These are phyloP conservation scores for Sclerotinia minor DNA, from an alignment of 2,329 filamentous ascomycete species.

Conservation along the genomic window DNA sequence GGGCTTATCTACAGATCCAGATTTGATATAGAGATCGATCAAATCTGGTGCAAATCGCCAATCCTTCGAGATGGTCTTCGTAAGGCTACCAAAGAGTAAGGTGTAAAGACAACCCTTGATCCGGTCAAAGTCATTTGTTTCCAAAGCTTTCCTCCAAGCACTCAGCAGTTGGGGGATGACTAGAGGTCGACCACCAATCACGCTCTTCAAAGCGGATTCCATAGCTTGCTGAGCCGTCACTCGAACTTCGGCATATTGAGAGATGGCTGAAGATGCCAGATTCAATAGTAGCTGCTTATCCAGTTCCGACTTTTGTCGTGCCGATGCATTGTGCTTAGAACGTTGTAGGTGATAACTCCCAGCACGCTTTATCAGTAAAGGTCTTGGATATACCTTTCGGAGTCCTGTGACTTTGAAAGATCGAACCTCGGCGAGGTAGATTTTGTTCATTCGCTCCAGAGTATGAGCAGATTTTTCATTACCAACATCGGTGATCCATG, in stretches of 20 bases:
- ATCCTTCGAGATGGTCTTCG: constrained; percentile 84
- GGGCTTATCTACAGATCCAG: constrained; percentile 86
- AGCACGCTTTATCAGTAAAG: constrained; percentile 86
- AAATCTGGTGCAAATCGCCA: constrained; percentile 94
- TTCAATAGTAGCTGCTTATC: constrained; percentile 85
- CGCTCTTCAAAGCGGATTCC: constrained; percentile 88
- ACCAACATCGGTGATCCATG: constrained; percentile 97
- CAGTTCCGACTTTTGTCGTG: constrained; percentile 83
- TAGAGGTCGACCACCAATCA: constrained; percentile 83
- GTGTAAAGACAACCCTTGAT: constrained; percentile 96
- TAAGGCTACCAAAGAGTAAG: constrained; percentile 80
- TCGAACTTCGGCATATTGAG: constrained; percentile 92
- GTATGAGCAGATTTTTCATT: constrained; percentile 95
- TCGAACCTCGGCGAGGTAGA: constrained; percentile 83
- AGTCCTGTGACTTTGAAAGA: constrained; percentile 94
- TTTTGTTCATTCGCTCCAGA: constrained; percentile 78
- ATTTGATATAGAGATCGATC: constrained; percentile 85
- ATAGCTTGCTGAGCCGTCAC: constrained; percentile 87
- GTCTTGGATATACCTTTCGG: constrained; percentile 87
- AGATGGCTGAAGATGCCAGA: constrained; percentile 85
- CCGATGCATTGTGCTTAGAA: constrained; percentile 88
- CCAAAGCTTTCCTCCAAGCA: constrained; percentile 75
- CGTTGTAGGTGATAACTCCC: constrained; percentile 93
- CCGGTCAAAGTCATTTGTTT: constrained; percentile 77
- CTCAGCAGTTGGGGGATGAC: constrained; percentile 87